A percentile compares a stretch with the other conserved stretches of the same genome.
Evolutionary conservation across 805 yeast genomes (phyloP).

Genomic region (Starmerella bacillaris): DNA sequence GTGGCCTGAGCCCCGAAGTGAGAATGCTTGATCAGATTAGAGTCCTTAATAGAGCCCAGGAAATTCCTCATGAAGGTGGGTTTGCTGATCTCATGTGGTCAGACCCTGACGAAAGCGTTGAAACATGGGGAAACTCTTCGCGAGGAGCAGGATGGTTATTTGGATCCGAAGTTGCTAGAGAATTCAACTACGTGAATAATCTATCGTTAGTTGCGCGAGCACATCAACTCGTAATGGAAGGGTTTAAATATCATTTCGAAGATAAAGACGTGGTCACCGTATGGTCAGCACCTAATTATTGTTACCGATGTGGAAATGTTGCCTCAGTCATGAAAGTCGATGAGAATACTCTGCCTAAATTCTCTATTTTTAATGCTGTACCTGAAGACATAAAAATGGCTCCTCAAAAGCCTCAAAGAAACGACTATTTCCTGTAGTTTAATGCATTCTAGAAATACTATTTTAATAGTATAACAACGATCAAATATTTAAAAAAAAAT

Average conservation of each 20-base stretch:
- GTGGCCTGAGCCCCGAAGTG: slow-evolving; percentile 92
- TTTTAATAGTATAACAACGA: too few relatives aligned
- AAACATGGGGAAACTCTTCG: slow-evolving; percentile 95
- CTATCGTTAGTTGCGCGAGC: slow-evolving; percentile 82
- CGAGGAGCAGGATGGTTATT: slow-evolving; percentile 98
- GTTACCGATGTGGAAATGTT: slow-evolving; percentile 94
- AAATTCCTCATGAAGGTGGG: slow-evolving; percentile 98
- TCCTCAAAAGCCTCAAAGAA: slow-evolving; percentile 24
- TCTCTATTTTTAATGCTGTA: slow-evolving; percentile 88
- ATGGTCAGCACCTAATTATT: slow-evolving; percentile 90
- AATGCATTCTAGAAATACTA: too few relatives aligned
- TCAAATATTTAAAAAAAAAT: too few relatives aligned
- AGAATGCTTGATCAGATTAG: slow-evolving; percentile 94
- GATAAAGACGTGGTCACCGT: slow-evolving; percentile 95
- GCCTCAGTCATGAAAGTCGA: slow-evolving; percentile 96
- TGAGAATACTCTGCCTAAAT: slow-evolving; percentile 69
- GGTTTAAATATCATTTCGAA: slow-evolving; percentile 87
- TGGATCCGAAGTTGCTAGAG: slow-evolving; percentile 85
- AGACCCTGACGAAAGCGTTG: slow-evolving; percentile 84
- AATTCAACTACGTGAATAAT: slow-evolving; percentile 88
- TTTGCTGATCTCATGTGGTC: slow-evolving; percentile 96
- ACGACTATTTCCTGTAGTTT: slow-evolving; percentile 26
- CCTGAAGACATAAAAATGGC: slow-evolving; percentile 39
- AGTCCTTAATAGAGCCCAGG: slow-evolving; percentile 88
- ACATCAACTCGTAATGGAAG: slow-evolving; percentile 97